Base-by-base conservation (phyloP, 2,329 filamentous ascomycete species). In the Neodidymelliopsis sp. region DNA sequence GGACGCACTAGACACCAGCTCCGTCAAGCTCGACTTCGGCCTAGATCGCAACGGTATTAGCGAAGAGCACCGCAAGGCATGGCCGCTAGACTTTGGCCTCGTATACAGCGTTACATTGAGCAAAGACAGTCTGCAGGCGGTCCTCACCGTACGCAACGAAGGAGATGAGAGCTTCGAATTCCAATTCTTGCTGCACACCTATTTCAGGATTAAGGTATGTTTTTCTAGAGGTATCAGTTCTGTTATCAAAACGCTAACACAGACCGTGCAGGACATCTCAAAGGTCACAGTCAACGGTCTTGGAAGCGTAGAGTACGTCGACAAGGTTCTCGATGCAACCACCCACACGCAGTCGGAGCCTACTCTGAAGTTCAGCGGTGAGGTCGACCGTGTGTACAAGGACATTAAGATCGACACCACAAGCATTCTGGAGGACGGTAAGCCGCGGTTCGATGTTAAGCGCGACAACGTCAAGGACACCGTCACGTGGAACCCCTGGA, bases 401-500 rank as follows among this genome's bases (percentile, higher is more conserved):
- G 72, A 73, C 20, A 80, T 85, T 48, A 78, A 82, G 22, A 88
- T 81, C 57, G 79, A 82, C 54, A 85, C 84, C 0, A 85, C 87
- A 28, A 79, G 81, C 10, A 83, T 95, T 36, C 69, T 79, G 12
- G 85, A 89, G 63, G 81, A 75, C 38, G 86, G 84, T 52, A 81
- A 82, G 65, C 79, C 85, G 11, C 77, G 82, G 39, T 91, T 89
- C 77, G 85, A 86, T 51, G 81, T 97, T 45, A 84, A 88, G 29
- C 85, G 94, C 54, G 91, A 97, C 74, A 92, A 91, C 59, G 81
- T 99, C 59, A 83, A 84, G 54, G 90, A 97, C 60, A 86, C 94
- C 12, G 93, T 97, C 1, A 89, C 97, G 22, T 99, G 94, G 94
- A 99, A 99, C 75, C 94, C 94, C 2, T 97, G 93, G 91, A 81